Base-by-base conservation (phyloP, 2,329 filamentous ascomycete species). In the Chaetomiaceae sp. region DNA sequence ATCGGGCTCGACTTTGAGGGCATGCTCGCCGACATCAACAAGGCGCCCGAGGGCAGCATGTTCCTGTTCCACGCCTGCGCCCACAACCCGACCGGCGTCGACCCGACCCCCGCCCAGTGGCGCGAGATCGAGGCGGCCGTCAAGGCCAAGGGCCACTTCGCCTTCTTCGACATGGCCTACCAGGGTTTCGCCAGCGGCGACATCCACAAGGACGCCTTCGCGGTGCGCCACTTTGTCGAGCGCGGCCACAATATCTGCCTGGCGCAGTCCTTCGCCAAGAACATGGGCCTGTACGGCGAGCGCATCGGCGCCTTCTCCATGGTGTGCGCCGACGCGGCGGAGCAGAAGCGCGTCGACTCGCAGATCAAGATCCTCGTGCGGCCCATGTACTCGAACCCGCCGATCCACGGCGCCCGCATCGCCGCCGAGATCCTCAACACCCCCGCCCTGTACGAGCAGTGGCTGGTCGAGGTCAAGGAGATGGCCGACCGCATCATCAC, bases 131-230 rank as follows among this genome's bases (percentile, higher is more conserved):
- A 86, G 69, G 73, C 85, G 51, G 86, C 84, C 52, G 82, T 95
- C 69, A 94, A 94, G 79, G 78, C 81, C 65, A 82, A 86, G 67
- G 83, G 78, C 41, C 91, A 97, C 78, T 95, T 85, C 68, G 83
- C 88, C 61, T 96, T 98, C 81, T 98, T 97, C 74, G 91, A 97
- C 70, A 96, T 96, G 90, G 91, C 91, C 55, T 98, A 98, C 78
- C 91, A 98, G 74, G 91, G 91, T 60, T 97, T 98, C 64, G 91
- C 91, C 60, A 93, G 85, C 55, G 91, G 91, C 58, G 81, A 95
- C 71, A 93, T 87, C 55, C 81, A 94, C 75, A 83, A 83, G 69
- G 91, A 98, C 66, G 93, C 93, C 55, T 97, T 91, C 66, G 88
- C 93, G 51, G 79, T 97, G 57, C 83, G 93, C 58, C 78, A 96